Percentiles rank a stretch among this genome's conserved stretches.
These are phyloP conservation scores for Punctularia strigosozonata DNA, from an alignment of 768 basidiomycete species.

Conservation along the genomic window DNA sequence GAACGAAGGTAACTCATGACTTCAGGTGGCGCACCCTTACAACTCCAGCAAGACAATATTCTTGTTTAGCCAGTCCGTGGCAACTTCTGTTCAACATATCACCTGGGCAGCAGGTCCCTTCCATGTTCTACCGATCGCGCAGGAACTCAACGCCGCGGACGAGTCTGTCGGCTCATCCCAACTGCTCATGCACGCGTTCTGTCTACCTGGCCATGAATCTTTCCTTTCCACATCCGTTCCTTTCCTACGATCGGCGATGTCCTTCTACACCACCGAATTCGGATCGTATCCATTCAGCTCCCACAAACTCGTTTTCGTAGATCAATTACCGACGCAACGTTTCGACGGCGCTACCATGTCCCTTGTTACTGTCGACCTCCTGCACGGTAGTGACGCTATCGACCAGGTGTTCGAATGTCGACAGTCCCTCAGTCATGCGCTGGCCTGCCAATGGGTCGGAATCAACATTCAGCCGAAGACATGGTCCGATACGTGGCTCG, in stretches of 20 bases:
- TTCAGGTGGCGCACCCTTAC: slow-evolving; percentile 83
- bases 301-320: slow-evolving; percentile 90
- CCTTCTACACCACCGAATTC: slow-evolving; percentile 81
- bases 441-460: slow-evolving; percentile 95
- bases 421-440: slow-evolving; percentile 73
- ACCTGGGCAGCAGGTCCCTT: slow-evolving; percentile 95
- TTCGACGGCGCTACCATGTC: slow-evolving; percentile 82
- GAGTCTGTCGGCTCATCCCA: slow-evolving; percentile 49
- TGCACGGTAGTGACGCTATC: slow-evolving; percentile 81
- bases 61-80: slow-evolving; percentile 74
- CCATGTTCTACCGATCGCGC: slow-evolving; percentile 57
- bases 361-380: slow-evolving; percentile 65
- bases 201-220: slow-evolving; percentile 78
- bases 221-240: slow-evolving; percentile 58
- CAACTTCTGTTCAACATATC: slow-evolving; percentile 93
- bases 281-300: slow-evolving; percentile 95
- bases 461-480: slow-evolving; percentile 91
- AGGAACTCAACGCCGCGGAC: slow-evolving; percentile 50
- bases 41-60: slow-evolving; percentile 93
- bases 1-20: slow-evolving; percentile 4
- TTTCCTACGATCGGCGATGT: slow-evolving; percentile 82
- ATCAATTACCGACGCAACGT: slow-evolving; percentile 70
- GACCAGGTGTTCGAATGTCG: slow-evolving; percentile 90
- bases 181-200: slow-evolving; percentile 82
- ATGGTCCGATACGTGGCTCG: slow-evolving; percentile 94